Percentiles rank a stretch among this genome's conserved stretches.
These are phyloP conservation scores for Rosa rugosa DNA, from an alignment of 306 rosid species.

Conservation along the genomic window DNA sequence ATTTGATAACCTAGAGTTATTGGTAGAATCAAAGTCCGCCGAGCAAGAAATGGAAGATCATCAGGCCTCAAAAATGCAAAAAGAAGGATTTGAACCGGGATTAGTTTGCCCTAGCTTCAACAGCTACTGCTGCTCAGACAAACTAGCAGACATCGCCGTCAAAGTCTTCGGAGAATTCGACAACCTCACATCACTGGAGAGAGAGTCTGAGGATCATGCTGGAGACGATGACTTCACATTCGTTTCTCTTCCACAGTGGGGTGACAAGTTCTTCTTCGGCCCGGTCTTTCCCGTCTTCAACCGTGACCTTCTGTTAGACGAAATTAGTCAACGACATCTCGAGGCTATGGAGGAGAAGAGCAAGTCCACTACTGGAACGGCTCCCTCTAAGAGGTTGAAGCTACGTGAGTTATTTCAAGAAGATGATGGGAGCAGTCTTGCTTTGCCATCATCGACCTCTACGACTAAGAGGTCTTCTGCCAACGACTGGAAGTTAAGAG, in stretches of 20 bases:
- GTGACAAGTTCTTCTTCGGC: not conserved
- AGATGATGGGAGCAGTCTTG: not conserved
- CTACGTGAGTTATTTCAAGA: not conserved
- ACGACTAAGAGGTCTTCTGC: not conserved
- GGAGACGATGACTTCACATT: slow-evolving; percentile 4
- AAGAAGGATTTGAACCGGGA: not conserved
- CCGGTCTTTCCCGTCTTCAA: not conserved
- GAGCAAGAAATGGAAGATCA: not conserved
- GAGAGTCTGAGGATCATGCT: not conserved
- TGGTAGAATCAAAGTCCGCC: not conserved
- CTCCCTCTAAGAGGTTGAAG: not conserved
- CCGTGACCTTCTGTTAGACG: not conserved
- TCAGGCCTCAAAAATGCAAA: not conserved
- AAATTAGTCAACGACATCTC: not conserved
- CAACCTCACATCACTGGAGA: not conserved
- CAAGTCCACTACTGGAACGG: not conserved
- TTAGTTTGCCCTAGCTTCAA: not conserved
- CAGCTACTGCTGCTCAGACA: not conserved
- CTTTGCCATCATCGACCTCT: not conserved
- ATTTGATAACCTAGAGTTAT: not conserved
- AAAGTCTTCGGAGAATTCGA: not conserved
- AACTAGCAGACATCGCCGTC: not conserved
- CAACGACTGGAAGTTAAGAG: not conserved
- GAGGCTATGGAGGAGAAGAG: not conserved
- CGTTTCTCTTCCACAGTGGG: not conserved